Conservation (phyloP, 441 rosid genomes). For the Mallotus repandus region DNA sequence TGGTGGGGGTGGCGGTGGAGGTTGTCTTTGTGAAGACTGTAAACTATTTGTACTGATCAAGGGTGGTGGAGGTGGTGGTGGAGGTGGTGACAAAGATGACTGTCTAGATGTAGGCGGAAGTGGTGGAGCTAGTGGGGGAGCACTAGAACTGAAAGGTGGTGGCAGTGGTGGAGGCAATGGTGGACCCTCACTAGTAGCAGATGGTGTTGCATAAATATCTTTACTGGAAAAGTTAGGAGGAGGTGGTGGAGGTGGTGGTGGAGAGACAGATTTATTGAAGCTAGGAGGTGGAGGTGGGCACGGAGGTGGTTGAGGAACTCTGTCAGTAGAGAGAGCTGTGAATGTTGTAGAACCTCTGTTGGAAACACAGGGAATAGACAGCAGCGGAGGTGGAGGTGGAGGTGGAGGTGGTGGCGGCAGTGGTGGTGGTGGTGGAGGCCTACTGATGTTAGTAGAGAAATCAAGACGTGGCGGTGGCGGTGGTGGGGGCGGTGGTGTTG, state of each 20-base stretch:
- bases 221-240: constrained; percentile 15
- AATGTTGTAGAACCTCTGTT: constrained; percentile 20
- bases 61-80: constrained; percentile 5
- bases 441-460: not conserved
- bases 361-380: constrained; percentile 30
- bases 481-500: constrained; percentile 15
- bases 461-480: constrained; percentile 23
- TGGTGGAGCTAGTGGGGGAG: constrained; percentile 28
- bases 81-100: constrained; percentile 20
- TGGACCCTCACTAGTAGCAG: constrained; percentile 8
- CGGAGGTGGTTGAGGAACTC: constrained; percentile 27
- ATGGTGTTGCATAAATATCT: constrained; percentile 3
- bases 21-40: constrained; percentile 15
- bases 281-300: constrained; percentile 25
- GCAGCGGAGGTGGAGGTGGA: constrained; percentile 25
- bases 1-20: constrained; percentile 18
- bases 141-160: constrained; percentile 18
- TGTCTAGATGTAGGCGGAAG: constrained; percentile 20
- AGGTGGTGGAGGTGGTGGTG: constrained; percentile 32
- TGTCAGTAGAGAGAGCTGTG: constrained; percentile 11
- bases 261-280: constrained; percentile 20
- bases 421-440: too few relatives aligned
- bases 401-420: too few relatives aligned
- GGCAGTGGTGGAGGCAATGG: constrained; percentile 22
- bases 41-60: not conserved